Conservation (phyloP, 73 alveolate genomes). For the Paramecium caudatum region DNA sequence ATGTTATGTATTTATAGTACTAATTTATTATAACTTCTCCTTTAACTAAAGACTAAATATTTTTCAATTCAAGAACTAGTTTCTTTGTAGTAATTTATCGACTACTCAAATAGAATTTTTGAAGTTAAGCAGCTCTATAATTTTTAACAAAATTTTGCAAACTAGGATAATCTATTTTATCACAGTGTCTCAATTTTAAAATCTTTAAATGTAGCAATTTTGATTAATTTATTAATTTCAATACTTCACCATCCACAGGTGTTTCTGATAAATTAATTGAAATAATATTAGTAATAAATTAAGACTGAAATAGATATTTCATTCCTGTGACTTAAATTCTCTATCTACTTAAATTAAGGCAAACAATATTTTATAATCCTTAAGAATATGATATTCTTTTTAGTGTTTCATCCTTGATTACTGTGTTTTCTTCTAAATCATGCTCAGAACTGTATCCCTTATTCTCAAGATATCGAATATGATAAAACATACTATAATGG, state of each 20-base stretch:
- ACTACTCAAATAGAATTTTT: constrained; percentile 17
- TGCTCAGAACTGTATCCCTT: background rate
- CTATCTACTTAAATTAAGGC: constrained; percentile 25
- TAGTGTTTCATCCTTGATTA: constrained; percentile 37
- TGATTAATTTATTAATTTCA: background rate
- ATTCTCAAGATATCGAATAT: background rate
- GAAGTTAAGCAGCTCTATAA: constrained; percentile 24
- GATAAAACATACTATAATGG: background rate
- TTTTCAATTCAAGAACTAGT: background rate
- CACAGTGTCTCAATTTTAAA: constrained; percentile 5
- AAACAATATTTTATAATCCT: constrained; percentile 8
- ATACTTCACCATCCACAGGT: background rate
- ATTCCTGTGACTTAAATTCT: background rate
- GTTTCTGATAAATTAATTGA: constrained; percentile 34
- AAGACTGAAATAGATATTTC: background rate
- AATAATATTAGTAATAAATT: constrained; percentile 1
- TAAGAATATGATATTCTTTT: constrained; percentile 27
- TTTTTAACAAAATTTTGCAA: background rate
- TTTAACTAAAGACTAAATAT: background rate
- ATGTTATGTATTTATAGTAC: background rate
- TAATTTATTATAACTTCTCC: background rate
- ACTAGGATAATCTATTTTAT: background rate
- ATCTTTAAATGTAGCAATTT: background rate
- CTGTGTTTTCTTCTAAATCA: background rate
- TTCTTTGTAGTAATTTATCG: background rate